These are phyloP conservation scores for Deinandra increscens DNA, from an alignment of 129 eudicot species.

Conservation along the genomic window DNA sequence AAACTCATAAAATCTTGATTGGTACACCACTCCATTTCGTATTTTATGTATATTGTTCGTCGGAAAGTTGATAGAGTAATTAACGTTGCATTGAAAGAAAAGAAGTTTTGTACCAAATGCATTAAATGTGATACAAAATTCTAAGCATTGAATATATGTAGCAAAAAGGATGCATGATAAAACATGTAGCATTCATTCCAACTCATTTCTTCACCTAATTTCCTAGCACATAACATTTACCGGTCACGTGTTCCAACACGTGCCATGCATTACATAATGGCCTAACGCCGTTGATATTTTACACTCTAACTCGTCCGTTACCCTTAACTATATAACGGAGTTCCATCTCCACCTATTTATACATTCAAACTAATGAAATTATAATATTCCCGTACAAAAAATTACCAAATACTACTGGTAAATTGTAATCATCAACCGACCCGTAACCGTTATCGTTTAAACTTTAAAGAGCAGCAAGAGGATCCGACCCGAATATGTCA, in stretches of 20 bases:
- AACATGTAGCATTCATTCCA: constrained; percentile 53
- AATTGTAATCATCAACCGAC: constrained; percentile 10
- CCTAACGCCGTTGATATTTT: constrained; percentile 26
- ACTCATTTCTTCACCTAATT: constrained; percentile 60
- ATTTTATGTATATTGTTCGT: background rate
- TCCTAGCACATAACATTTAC: constrained; percentile 35
- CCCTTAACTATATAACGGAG: constrained; percentile 38
- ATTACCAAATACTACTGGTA: constrained; percentile 17
- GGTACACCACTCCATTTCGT: background rate
- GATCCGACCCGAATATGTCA: constrained; percentile 92
- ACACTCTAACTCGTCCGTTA: constrained; percentile 39
- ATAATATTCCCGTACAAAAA: constrained; percentile 37
- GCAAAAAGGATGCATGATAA: constrained; percentile 40
- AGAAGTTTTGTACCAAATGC: constrained; percentile 16
- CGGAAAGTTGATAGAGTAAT: background rate
- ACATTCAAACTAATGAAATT: constrained; percentile 13
- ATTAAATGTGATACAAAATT: constrained; percentile 30
- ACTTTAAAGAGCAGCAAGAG: constrained; percentile 53
- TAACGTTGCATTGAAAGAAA: background rate
- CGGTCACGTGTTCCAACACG: constrained; percentile 37
- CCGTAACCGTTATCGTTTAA: background rate
- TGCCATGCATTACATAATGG: constrained; percentile 26
- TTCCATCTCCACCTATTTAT: constrained; percentile 15
- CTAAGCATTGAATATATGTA: constrained; percentile 32
- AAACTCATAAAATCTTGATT: no score